These are phyloP conservation scores for Leptographium radiaticola DNA, from an alignment of 2,329 filamentous ascomycete genomes.

Conservation along the genomic window DNA sequence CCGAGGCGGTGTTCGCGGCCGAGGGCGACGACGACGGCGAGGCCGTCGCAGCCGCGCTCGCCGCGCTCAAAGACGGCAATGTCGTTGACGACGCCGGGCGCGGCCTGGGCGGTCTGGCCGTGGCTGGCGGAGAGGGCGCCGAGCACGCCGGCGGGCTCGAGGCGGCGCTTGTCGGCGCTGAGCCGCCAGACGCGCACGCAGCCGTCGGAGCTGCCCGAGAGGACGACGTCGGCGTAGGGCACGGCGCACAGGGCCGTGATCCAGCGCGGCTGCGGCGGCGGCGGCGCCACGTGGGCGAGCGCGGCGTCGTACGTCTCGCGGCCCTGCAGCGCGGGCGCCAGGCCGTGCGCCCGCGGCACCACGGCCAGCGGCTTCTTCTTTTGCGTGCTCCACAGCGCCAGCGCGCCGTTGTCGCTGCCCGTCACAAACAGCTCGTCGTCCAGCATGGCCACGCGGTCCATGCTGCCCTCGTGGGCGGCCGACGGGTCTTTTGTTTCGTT, in stretches of 20 bases:
- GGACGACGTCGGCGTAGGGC: conserved; percentile 78
- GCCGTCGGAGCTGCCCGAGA: conserved; percentile 93
- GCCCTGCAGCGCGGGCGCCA: conserved; percentile 58
- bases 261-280: conserved; percentile 62
- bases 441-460: conserved; percentile 84
- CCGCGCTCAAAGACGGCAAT: conserved; percentile 79
- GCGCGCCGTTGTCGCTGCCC: conserved; percentile 77
- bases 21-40: conserved; percentile 76
- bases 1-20: conserved; percentile 80
- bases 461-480: conserved; percentile 60
- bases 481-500: conserved; percentile 5
- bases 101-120: background rate
- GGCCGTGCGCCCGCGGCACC: conserved; percentile 68
- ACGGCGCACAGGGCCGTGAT: conserved; percentile 81
- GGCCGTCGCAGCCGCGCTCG: conserved; percentile 58
- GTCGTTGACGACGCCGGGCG: conserved; percentile 67
- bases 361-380: conserved; percentile 92
- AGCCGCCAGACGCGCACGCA: conserved; percentile 76
- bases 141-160: conserved; percentile 60
- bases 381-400: conserved; percentile 76
- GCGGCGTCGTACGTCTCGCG: conserved; percentile 29
- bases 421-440: conserved; percentile 85
- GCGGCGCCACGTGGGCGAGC: conserved; percentile 32
- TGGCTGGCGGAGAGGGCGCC: conserved; percentile 22
- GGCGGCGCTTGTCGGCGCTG: conserved; percentile 65